Evolutionary conservation across 108 stramenopile species (phyloP), one percentile per base, ranked within the genome.

Genomic region (Seminavis robusta): DNA sequence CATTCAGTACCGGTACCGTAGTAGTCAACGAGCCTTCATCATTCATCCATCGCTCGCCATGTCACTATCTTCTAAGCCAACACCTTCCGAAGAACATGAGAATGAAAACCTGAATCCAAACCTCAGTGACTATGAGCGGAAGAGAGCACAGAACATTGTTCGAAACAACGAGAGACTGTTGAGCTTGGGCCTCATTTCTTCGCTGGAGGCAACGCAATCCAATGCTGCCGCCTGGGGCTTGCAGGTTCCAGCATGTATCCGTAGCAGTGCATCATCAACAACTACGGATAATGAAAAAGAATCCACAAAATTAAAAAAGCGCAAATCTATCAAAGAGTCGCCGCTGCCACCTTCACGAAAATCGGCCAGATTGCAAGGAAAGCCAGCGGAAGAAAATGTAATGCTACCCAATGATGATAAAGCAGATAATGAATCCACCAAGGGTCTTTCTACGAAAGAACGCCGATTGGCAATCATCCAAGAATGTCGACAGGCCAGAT

Each of bases 401-500:
- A 60, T 70, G 64, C 21, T 41, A 27, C 46, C 54, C 21, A 59
- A 52, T 2, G 24, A 33, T 23, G 23, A 28, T 26, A 47, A 40
- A 17, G 33, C 11, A 33, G 26, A 42, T 36, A 31, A 25, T 32
- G 45, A 21, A 34, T 31, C 43, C 30, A 10, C 23, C 16, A 17
- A 32, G 7, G 39, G 43, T 26, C 38, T 19, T 40, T 21, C 6
- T 5, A 5, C 5, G 24, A 25, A 25, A 24, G 42, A 60, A 61
- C 81, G 75, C 46, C 54, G 73, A 25, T 48, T 56, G 32, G 76
- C 65, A 17, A 49, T 74, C 21, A 73, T 88, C 10, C 24, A 55
- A 15, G 86, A 92, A 53, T 86, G 86, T 55, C 68, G 86, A 2
- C 76, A 86, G 47, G 80, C 69, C n/a, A 60, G 85, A 25, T 66